phyloP scores from a whole-genome alignment of 2,329 filamentous ascomycete species.

The Fusarium luffae region DNA sequence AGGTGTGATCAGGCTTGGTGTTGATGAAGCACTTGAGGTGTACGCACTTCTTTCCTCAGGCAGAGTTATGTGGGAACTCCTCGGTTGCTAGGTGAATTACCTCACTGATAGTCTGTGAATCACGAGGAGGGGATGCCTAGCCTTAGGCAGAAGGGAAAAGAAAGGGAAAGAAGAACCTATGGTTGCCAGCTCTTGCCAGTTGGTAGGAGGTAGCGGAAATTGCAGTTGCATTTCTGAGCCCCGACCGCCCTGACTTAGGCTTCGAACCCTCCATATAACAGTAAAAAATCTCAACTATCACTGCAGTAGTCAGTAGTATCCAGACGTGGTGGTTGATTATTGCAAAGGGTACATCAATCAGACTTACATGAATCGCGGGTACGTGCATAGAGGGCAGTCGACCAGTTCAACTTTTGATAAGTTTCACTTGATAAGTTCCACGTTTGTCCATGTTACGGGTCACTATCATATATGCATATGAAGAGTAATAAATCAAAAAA shows the following conservation, averaged over 20 bases:
- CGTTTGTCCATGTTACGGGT: neutral
- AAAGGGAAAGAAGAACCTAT: neutral
- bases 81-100: neutral
- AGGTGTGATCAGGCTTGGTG: neutral
- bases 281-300: neutral
- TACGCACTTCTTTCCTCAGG: neutral
- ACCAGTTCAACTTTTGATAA: neutral
- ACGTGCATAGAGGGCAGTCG: neutral
- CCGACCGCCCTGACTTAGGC: neutral
- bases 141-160: neutral
- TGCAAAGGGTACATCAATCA: neutral
- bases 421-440: neutral
- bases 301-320: neutral
- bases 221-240: neutral
- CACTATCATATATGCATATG: neutral
- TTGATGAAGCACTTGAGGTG: neutral
- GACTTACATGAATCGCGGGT: neutral
- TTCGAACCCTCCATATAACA: neutral
- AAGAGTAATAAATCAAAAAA: neutral
- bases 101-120: neutral
- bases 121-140: neutral
- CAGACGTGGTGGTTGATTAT: neutral
- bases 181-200: neutral
- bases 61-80: neutral
- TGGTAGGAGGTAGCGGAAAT: neutral